phyloP scores from a whole-genome alignment of 2,329 filamentous ascomycete species.

The Phaeosphaeriaceae sp. region DNA sequence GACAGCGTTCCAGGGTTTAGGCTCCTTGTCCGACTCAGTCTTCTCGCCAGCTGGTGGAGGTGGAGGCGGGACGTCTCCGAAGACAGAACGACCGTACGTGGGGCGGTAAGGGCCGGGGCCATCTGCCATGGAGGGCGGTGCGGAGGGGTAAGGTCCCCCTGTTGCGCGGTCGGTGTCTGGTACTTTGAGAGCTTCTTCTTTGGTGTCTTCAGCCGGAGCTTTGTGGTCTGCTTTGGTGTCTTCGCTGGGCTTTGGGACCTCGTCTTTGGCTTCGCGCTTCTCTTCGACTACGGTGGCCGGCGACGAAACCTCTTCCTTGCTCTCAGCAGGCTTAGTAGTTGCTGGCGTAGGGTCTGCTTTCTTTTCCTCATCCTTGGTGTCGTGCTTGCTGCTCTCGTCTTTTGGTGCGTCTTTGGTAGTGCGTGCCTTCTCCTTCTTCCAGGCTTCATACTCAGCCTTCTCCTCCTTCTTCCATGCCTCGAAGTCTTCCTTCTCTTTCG shows the following conservation, averaged over 20 bases:
- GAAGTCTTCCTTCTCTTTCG: conserved; percentile 40
- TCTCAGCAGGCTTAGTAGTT: not conserved
- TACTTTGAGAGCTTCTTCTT: not conserved
- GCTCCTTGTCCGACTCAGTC: conserved; percentile 16
- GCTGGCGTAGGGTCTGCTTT: conserved; percentile 1
- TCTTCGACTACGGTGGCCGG: not conserved
- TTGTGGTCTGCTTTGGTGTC: conserved; percentile 3
- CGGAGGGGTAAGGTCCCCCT: not conserved
- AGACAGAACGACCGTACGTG: conserved; percentile 1
- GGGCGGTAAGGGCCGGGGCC: not conserved
- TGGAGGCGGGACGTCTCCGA: conserved; percentile 8
- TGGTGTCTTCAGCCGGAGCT: not conserved
- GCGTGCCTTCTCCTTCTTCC: conserved; percentile 25
- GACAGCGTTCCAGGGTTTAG: conserved; percentile 64
- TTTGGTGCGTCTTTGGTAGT: conserved; percentile 12
- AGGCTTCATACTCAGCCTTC: conserved; percentile 29
- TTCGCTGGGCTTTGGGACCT: conserved; percentile 3
- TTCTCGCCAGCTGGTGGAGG: not conserved
- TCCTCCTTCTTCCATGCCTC: conserved; percentile 45
- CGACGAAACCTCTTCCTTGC: not conserved
- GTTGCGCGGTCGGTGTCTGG: not conserved
- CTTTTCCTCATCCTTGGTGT: not conserved
- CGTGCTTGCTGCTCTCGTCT: conserved; percentile 8
- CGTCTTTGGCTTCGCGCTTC: not conserved
- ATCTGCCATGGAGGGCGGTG: not conserved